Percentiles rank a stretch among this genome's conserved stretches.
Conservation (phyloP, 345 rosid species). For the Eucalyptus sp. region DNA sequence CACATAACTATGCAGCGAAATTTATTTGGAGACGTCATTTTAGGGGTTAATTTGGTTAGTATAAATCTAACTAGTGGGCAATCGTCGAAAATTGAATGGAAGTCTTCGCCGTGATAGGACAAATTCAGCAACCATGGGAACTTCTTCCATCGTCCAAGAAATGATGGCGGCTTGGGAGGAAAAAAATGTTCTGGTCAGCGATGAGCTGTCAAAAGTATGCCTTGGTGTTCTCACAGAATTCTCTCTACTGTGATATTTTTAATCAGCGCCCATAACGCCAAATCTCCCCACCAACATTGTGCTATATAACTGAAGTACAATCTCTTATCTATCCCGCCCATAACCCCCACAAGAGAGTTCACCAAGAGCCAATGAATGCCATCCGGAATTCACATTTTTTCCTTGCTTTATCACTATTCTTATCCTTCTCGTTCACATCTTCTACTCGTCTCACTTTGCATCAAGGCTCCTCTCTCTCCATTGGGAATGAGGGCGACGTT, state of each 20-base stretch:
- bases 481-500: neutral
- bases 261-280: neutral
- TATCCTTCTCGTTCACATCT: neutral
- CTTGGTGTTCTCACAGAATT: neutral
- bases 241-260: neutral
- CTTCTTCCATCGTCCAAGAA: neutral
- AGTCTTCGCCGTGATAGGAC: neutral
- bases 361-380: neutral
- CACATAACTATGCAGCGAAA: neutral
- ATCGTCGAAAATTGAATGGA: neutral
- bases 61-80: neutral
- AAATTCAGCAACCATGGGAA: neutral
- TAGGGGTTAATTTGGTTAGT: neutral
- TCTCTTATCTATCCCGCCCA: neutral
- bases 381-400: neutral
- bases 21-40: neutral
- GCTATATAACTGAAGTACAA: neutral
- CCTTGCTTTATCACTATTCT: neutral
- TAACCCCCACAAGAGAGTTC: neutral
- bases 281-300: neutral
- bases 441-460: neutral
- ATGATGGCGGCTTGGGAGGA: neutral
- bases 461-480: neutral
- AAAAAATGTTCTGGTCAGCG: neutral
- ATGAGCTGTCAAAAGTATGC: neutral